These are phyloP conservation scores for Tolypocladium nubicola DNA, from an alignment of 2,329 filamentous ascomycete genomes.

Conservation along the genomic window DNA sequence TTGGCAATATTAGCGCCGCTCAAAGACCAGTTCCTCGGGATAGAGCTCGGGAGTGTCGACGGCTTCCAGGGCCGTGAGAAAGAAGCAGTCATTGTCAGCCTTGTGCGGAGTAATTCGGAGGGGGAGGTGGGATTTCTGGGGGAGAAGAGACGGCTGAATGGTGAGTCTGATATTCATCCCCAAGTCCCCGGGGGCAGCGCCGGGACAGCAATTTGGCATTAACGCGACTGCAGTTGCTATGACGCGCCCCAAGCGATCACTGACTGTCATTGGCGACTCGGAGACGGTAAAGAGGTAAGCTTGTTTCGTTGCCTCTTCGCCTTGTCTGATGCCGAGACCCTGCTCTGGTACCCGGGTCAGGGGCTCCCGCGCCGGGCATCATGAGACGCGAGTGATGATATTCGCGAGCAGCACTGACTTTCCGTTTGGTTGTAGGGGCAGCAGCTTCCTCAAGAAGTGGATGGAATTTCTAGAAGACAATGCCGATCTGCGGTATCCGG, in stretches of 20 bases:
- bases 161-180: slow-evolving; percentile 41
- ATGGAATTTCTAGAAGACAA: slow-evolving; percentile 86
- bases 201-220: not conserved
- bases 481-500: slow-evolving; percentile 82
- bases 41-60: slow-evolving; percentile 94
- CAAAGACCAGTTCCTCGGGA: slow-evolving; percentile 69
- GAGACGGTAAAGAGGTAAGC: slow-evolving; percentile 81
- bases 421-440: slow-evolving; percentile 47
- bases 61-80: slow-evolving; percentile 97
- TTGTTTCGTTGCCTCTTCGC: not conserved
- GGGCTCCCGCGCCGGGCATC: not conserved
- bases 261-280: slow-evolving; percentile 87
- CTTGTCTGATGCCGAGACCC: not conserved
- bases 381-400: not conserved
- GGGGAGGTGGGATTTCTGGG: slow-evolving; percentile 87
- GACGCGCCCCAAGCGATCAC: slow-evolving; percentile 84
- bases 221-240: slow-evolving; percentile 70
- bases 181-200: too few relatives aligned
- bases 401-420: not conserved
- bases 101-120: slow-evolving; percentile 84
- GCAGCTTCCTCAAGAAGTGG: slow-evolving; percentile 78
- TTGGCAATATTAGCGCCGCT: slow-evolving; percentile 69
- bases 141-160: slow-evolving; percentile 86
- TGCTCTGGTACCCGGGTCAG: not conserved
- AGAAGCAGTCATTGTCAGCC: slow-evolving; percentile 83